Evolutionary conservation across 345 rosid species (phyloP), one percentile per base, ranked within the genome.

Genomic region (Rhizophora apiculata): DNA sequence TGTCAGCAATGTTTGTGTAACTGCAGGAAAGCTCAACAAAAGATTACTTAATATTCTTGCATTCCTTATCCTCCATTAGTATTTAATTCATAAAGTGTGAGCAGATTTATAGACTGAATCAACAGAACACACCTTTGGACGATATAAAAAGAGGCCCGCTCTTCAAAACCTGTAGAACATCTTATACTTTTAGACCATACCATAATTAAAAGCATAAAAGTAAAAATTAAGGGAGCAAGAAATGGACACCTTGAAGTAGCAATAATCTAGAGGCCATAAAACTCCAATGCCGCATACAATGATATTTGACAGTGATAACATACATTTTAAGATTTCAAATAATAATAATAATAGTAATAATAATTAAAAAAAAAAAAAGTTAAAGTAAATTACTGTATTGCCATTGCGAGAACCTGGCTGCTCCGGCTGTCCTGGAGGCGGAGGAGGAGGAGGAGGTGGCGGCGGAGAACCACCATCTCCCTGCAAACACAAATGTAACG

Each of bases 71-170:
- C 60, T 11, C 31, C 49, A 43, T 43, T 53, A 36, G 53, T 36
- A 26, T 53, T 13, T 54, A 19, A 29, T 36, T 36, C 19, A 62
- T 29, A 37, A 62, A 6, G 34, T 3, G 65, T 53, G 19, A 70
- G 43, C 37, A 19, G 53, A 70, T 8, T 6, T 48, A 22, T 11
- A 53, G 63, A 36, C 24, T 21, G 13, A 70, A 13, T 21, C 63
- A 62, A n/a, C 39, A 34, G 21, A 53, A 21, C 71, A 52, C 20
- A 73, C 77, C 72, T 73, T 66, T 73, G 39, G 77, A 73, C 36
- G 77, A 67, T 61, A 73, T 67, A 55, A 67, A 73, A 36, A 73
- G 77, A 54, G 77, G 77, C 48, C 77, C 77, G 37, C 77, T 73
- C 72, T 73, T 73, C 32, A 73, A 62, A 36, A 73, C 66, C 77